Conservation (phyloP, 768 basidiomycete genomes). For the Psilocybe subaeruginosa region DNA sequence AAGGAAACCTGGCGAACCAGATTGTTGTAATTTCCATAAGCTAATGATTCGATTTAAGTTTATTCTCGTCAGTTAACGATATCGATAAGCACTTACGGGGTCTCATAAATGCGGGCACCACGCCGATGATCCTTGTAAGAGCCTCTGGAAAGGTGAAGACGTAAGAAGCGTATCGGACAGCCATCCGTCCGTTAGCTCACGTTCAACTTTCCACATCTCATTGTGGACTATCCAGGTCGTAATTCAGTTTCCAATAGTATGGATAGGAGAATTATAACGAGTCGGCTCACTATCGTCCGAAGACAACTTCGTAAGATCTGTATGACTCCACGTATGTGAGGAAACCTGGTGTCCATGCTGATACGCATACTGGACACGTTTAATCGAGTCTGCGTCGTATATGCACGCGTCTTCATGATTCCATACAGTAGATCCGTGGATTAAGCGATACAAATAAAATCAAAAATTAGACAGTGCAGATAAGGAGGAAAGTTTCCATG, state of each 20-base stretch:
- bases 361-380: slow-evolving; percentile 39
- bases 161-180: neutral
- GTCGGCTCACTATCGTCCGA: slow-evolving; percentile 41
- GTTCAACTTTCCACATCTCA: slow-evolving; percentile 48
- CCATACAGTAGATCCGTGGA: neutral
- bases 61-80: neutral
- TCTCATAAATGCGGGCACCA: slow-evolving; percentile 49
- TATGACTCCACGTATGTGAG: slow-evolving; percentile 50
- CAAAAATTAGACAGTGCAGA: neutral
- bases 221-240: slow-evolving; percentile 35
- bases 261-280: neutral
- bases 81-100: slow-evolving; percentile 35
- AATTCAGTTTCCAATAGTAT: neutral
- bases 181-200: slow-evolving; percentile 26
- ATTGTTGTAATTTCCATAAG: slow-evolving; percentile 51
- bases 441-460: too few species aligned
- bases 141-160: slow-evolving; percentile 33
- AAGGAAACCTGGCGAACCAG: slow-evolving; percentile 42
- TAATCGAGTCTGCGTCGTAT: slow-evolving; percentile 33
- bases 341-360: slow-evolving; percentile 44
- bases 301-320: slow-evolving; percentile 38
- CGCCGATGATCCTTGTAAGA: slow-evolving; percentile 42
- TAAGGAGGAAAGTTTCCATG: neutral
- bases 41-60: slow-evolving; percentile 16
- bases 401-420: slow-evolving; percentile 37